Evolutionary conservation across 208 protist species (phyloP).

Genomic region (Wallacemonas sp.): DNA sequence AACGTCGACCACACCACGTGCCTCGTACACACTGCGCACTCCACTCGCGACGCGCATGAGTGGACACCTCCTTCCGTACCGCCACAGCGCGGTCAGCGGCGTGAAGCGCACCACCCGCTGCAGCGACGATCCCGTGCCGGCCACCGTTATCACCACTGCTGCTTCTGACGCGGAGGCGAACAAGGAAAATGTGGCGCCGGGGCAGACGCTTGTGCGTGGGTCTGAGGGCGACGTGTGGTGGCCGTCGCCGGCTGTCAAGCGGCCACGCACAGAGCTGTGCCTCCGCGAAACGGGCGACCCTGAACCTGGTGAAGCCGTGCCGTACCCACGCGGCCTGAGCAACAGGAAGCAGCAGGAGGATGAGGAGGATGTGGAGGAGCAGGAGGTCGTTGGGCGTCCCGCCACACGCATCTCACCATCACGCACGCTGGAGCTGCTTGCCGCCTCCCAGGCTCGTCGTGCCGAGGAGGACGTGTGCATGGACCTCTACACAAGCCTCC

Average conservation of each 20-base stretch:
- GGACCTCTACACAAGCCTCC: conserved; percentile 52
- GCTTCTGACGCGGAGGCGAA: too few species aligned
- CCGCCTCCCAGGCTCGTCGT: conserved; percentile 30
- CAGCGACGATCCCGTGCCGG: not conserved
- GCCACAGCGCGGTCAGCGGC: not conserved
- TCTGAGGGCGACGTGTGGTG: not conserved
- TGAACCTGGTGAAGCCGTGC: conserved; percentile 1
- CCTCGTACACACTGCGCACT: not conserved
- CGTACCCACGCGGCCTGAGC: not conserved
- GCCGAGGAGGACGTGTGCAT: conserved; percentile 48
- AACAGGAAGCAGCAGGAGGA: not conserved
- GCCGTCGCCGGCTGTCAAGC: not conserved
- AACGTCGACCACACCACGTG: not conserved
- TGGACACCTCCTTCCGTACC: not conserved
- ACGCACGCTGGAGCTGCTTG: conserved; percentile 52
- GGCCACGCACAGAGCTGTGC: not conserved
- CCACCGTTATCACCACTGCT: too few species aligned
- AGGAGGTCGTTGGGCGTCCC: conserved; percentile 7
- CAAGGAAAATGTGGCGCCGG: conserved; percentile 8
- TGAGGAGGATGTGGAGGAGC: conserved; percentile 6
- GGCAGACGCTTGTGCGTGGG: not conserved
- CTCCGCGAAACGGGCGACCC: conserved; percentile 11
- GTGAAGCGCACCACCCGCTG: not conserved
- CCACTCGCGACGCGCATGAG: conserved; percentile 15
- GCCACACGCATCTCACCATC: conserved; percentile 47